Base-by-base conservation (phyloP, 2,329 filamentous ascomycete genomes). In the Epichloe amarillans region DNA sequence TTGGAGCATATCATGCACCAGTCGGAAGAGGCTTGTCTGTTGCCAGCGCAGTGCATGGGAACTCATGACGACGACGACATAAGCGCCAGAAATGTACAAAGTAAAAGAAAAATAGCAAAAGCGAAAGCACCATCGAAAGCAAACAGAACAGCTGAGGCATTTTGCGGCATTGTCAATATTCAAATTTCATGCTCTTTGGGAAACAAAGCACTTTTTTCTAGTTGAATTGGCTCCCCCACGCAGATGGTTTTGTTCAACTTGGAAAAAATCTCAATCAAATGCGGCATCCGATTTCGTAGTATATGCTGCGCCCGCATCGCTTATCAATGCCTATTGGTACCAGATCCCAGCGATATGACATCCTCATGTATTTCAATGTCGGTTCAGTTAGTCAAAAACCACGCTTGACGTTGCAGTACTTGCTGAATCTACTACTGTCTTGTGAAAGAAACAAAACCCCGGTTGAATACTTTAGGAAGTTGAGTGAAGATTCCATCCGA, bases 1-100 rank as follows among this genome's bases (percentile, higher is more conserved):
- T 83, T 48, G 76, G 78, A 33, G 74, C 78, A 1, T 83, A 79
- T 54, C 80, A 83, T 56, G 76, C 78, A 39, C 74, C 73, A 1
- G 70, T 75, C 10, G 67, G 70, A n/a, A 66, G 69, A 42, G 72
- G 73, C 3, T 62, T 72, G 40, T 63, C 72, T 33, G 67, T 75
- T 50, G 66, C 68, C 19, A 69, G 64, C 30, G 67, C 70, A 5
- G 60, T 71, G 52, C 66, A 68, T 47, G 63, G 65, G 14, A 67
- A 62, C 33, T 61, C 55, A 36, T 64, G 49, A 61, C 21, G 45
- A 46, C 36, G 30, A 10, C 36, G 30, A 10, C 30, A 30, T 30
- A 11, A 30, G 30, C 30, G 30, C 30, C 30, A 30, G 30, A 30
- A 30, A 11, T 30, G 47, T 33, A 33, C 15, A 8, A 19, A 7